Base-by-base conservation (phyloP, 2,329 filamentous ascomycete genomes). In the Monilinia vaccinii-corymbosi region DNA sequence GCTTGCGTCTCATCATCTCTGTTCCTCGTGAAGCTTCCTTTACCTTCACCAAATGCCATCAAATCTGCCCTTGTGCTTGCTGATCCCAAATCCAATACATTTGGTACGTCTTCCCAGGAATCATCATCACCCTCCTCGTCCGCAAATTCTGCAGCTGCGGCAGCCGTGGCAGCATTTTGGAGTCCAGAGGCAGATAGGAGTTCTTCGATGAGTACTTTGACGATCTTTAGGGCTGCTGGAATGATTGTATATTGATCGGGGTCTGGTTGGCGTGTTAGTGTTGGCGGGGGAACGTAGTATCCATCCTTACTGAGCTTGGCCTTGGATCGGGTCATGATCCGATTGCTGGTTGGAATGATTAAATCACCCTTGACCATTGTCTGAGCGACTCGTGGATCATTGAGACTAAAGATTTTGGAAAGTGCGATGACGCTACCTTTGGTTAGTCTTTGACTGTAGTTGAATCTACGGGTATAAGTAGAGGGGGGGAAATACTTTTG, bases 161-260 rank as follows among this genome's bases (percentile, higher is more conserved):
- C 82, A 3, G 79, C 75, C 46, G 83, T 82, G 1, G 85, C 78
- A 55, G 84, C 81, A 52, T 77, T 77, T 62, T 78, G 75, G n/a
- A 76, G 75, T 28, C 89, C 90, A 5, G 89, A 86, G 1, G 91
- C 90, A 0, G 89, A 91, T 7, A 89, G 79, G 3, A 99, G 83
- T 75, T 99, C 94, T 71, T 96, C 91, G 50, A 97, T 87, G 10
- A 99, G 83, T 4, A 97, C 87, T 78, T 99, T 99, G 74, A 97
- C 77, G 62, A 99, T 97, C 77, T 99, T 99, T 70, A 99, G 81
- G 1, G 90, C 86, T 0, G 92, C 92, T 0, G 92, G 84, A 61
- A 99, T 85, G 62, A 89, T 84, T 7, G 91, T 97, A 76, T 87
- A 97, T 72, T 88, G 86, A 71, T 97, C 92, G 18, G 94, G 94